Conservation (phyloP, 768 basidiomycete genomes). For the Coprinopsis cinerea region DNA sequence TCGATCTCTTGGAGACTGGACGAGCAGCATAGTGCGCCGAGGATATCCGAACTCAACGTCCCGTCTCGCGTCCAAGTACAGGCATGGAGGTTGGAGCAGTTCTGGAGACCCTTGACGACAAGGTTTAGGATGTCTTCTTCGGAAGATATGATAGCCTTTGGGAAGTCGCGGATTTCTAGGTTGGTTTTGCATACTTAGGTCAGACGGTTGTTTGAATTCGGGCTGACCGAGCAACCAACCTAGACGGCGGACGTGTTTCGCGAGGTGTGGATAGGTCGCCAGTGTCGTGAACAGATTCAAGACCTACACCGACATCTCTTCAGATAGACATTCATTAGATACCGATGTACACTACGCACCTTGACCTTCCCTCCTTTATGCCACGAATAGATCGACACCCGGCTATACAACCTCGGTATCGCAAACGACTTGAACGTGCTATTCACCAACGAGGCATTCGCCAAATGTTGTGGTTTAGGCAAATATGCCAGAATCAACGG, state of each 20-base stretch:
- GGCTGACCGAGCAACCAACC: slow-evolving; percentile 39
- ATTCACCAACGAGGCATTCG: slow-evolving; percentile 50
- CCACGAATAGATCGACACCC: slow-evolving; percentile 64
- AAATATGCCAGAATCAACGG: slow-evolving; percentile 49
- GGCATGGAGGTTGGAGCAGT: slow-evolving; percentile 54
- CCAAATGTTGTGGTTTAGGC: slow-evolving; percentile 46
- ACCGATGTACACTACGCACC: slow-evolving; percentile 30
- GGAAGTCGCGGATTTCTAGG: slow-evolving; percentile 70
- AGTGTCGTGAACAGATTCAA: slow-evolving; percentile 58
- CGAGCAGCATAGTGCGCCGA: slow-evolving; percentile 43
- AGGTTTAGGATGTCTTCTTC: slow-evolving; percentile 30
- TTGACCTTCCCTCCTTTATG: slow-evolving; percentile 57
- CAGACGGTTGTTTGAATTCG: neutral
- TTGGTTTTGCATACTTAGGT: neutral
- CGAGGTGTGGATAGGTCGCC: slow-evolving; percentile 46
- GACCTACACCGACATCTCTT: slow-evolving; percentile 37
- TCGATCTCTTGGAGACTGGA: slow-evolving; percentile 49
- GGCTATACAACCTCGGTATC: slow-evolving; percentile 47
- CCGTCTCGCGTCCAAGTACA: slow-evolving; percentile 83
- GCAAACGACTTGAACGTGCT: slow-evolving; percentile 49
- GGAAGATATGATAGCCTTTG: slow-evolving; percentile 37
- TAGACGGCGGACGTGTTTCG: slow-evolving; percentile 48
- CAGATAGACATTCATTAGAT: neutral
- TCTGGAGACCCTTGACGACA: slow-evolving; percentile 47
- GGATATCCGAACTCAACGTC: slow-evolving; percentile 53